These are phyloP conservation scores for Mycena polygramma DNA, from an alignment of 768 basidiomycete species.

Conservation along the genomic window DNA sequence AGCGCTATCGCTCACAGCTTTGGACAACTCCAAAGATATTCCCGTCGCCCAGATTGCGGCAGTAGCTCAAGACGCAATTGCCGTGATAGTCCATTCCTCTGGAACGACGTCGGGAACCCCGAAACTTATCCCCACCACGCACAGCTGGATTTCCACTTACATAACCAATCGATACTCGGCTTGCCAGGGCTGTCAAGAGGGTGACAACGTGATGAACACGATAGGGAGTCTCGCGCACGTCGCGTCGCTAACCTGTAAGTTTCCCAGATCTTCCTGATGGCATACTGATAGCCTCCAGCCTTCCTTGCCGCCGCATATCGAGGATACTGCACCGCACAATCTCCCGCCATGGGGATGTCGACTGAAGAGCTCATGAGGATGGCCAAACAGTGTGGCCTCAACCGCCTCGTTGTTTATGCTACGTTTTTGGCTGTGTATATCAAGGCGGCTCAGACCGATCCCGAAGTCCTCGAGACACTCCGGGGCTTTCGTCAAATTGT, in stretches of 20 bases:
- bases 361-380: slow-evolving; percentile 5
- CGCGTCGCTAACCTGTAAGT: background rate
- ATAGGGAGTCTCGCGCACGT: slow-evolving; percentile 10
- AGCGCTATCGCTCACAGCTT: background rate
- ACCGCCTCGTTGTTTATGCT: slow-evolving; percentile 8
- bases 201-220: background rate
- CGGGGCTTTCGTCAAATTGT: slow-evolving; percentile 8
- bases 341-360: slow-evolving; percentile 5
- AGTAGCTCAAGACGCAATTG: background rate
- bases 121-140: background rate
- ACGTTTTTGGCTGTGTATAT: slow-evolving; percentile 5
- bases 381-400: background rate
- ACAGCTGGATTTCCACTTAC: background rate
- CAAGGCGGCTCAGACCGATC: slow-evolving; percentile 3
- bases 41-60: background rate
- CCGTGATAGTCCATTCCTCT: too few species aligned
- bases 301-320: slow-evolving; percentile 8
- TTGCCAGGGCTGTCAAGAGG: background rate
- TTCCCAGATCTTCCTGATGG: too few species aligned
- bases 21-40: background rate
- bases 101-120: background rate
- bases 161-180: background rate
- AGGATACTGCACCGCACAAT: slow-evolving; percentile 6
- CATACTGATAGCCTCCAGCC: background rate
- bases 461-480: background rate